phyloP scores from a whole-genome alignment of 1,284 basidiomycete species.

The Peniophora sp. region DNA sequence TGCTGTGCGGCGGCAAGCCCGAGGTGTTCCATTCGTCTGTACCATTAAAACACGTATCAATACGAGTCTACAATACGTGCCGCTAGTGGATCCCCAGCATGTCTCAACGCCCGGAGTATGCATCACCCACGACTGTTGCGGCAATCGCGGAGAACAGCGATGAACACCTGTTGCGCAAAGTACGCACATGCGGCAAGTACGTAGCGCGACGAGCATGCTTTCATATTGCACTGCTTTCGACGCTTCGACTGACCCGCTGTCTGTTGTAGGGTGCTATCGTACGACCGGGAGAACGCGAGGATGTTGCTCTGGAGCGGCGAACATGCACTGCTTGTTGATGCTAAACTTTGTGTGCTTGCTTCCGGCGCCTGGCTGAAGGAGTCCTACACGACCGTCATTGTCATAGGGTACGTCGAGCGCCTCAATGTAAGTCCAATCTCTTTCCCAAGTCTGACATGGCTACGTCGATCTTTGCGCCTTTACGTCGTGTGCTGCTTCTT shows the following conservation, averaged over 20 bases:
- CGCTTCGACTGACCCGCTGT: background rate
- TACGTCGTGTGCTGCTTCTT: background rate
- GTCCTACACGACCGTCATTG: background rate
- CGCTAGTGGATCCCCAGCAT: background rate
- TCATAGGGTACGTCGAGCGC: background rate
- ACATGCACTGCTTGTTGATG: background rate
- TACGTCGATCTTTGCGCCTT: background rate
- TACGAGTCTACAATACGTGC: no score
- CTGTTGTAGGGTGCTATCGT: background rate
- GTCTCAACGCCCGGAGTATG: background rate
- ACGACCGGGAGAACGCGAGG: background rate
- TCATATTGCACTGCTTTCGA: background rate
- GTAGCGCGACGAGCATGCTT: background rate
- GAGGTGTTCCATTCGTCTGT: no score
- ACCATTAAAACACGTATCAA: no score
- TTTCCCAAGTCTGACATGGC: background rate
- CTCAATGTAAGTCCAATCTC: background rate
- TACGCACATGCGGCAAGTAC: background rate
- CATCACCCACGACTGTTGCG: background rate
- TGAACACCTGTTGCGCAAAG: background rate
- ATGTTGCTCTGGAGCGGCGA: background rate
- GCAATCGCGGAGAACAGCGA: background rate
- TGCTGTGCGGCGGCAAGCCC: no score
- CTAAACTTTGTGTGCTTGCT: background rate
- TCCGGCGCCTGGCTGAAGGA: background rate